A percentile compares a stretch with the other conserved stretches of the same genome.
phyloP scores from a whole-genome alignment of 257 asterid species.

The Vinca minor region DNA sequence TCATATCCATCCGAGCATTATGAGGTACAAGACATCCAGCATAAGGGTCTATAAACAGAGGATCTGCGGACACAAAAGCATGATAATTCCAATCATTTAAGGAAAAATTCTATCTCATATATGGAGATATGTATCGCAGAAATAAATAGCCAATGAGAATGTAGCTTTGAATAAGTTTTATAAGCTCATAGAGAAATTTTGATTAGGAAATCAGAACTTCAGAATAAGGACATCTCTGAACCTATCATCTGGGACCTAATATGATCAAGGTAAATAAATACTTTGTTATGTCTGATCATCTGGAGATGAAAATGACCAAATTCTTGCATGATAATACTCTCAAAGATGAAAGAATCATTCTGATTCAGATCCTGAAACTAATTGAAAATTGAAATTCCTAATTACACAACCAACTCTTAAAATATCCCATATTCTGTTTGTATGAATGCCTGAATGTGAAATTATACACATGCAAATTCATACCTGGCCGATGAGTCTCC shows the following conservation, averaged over 20 bases:
- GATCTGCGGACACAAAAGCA: constrained; percentile 44
- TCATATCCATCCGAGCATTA: constrained; percentile 23
- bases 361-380: too few species aligned
- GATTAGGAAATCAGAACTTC: background rate
- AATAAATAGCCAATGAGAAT: background rate
- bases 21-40: constrained; percentile 55
- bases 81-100: background rate
- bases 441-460: background rate
- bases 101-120: background rate
- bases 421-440: background rate
- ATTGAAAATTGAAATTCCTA: too few species aligned
- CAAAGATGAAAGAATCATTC: background rate
- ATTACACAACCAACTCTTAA: too few species aligned
- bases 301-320: background rate
- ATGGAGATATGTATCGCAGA: background rate
- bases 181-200: background rate
- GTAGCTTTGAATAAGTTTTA: background rate
- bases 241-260: background rate
- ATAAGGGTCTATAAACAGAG: constrained; percentile 67
- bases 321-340: background rate
- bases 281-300: background rate
- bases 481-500: constrained; percentile 67
- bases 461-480: background rate
- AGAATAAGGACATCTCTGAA: background rate
- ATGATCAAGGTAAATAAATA: background rate